These are phyloP conservation scores for Purshia tridentata DNA, from an alignment of 306 rosid species.

Conservation along the genomic window DNA sequence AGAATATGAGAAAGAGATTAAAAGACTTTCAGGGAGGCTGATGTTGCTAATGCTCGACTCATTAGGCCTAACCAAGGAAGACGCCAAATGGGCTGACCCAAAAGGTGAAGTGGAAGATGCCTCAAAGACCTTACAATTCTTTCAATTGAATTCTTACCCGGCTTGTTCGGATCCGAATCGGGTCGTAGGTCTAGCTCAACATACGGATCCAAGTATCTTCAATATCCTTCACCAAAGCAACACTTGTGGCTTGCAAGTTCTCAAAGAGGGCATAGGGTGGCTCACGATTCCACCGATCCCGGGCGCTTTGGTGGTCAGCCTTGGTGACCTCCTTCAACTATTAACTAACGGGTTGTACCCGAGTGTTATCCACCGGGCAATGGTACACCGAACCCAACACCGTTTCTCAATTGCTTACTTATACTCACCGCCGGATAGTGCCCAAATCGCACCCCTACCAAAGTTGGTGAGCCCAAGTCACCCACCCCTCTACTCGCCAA, in stretches of 20 bases:
- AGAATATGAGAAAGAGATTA: background rate
- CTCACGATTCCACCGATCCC: slow-evolving; percentile 33
- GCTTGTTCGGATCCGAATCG: background rate
- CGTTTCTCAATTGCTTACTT: slow-evolving; percentile 29
- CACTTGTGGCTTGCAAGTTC: background rate
- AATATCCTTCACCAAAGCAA: background rate
- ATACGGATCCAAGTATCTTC: background rate
- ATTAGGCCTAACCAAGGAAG: background rate
- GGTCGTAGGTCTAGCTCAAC: background rate
- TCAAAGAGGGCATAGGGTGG: slow-evolving; percentile 19
- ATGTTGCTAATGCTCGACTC: background rate
- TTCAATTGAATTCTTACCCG: slow-evolving; percentile 3
- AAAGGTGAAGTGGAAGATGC: background rate
- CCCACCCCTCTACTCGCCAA: background rate
- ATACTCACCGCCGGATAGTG: background rate
- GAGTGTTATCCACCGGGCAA: slow-evolving; percentile 41
- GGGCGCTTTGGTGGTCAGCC: slow-evolving; percentile 41
- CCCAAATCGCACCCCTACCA: background rate
- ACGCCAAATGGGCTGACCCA: background rate
- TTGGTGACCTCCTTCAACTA: slow-evolving; percentile 47
- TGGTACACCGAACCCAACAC: slow-evolving; percentile 29
- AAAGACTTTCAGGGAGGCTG: background rate
- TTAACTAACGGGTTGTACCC: slow-evolving; percentile 39
- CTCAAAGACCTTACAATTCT: background rate
- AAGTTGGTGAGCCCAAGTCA: background rate